Percentiles rank a stretch among this genome's conserved stretches.
These are phyloP conservation scores for Colletotrichum zoysiae DNA, from an alignment of 2,329 filamentous ascomycete genomes.

Conservation along the genomic window DNA sequence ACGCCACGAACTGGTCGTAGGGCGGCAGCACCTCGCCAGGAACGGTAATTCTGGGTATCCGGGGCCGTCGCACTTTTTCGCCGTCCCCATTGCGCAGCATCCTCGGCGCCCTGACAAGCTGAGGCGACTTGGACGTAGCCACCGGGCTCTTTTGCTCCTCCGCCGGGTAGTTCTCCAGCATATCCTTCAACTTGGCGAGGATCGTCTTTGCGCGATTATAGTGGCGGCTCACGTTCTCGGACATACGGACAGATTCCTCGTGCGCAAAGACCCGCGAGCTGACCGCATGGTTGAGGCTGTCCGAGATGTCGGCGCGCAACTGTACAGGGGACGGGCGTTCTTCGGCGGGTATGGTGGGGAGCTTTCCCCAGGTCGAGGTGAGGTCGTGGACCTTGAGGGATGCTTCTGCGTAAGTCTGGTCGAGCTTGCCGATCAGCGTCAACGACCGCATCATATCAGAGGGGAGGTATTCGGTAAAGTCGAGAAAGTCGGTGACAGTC, in stretches of 20 bases:
- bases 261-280: constrained; percentile 69
- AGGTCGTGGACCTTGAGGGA: constrained; percentile 68
- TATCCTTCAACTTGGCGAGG: constrained; percentile 68
- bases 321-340: constrained; percentile 62
- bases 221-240: constrained; percentile 73
- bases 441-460: constrained; percentile 75
- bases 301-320: constrained; percentile 72
- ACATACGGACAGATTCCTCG: constrained; percentile 73
- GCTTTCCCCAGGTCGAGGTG: constrained; percentile 67
- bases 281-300: constrained; percentile 66
- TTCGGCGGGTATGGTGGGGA: constrained; percentile 62
- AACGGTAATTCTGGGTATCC: constrained; percentile 71
- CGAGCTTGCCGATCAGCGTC: constrained; percentile 74
- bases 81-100: constrained; percentile 59
- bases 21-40: constrained; percentile 75
- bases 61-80: constrained; percentile 60
- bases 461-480: constrained; percentile 77
- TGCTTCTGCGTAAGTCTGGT: constrained; percentile 68
- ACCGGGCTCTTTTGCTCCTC: constrained; percentile 66
- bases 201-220: constrained; percentile 71
- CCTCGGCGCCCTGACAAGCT: constrained; percentile 63
- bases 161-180: constrained; percentile 71
- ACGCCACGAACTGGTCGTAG: constrained; percentile 73
- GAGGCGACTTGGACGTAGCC: constrained; percentile 64
- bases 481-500: constrained; percentile 77